Conservation (phyloP, 495 filamentous ascomycete genomes). For the Pyrenopolyporus hunteri region DNA sequence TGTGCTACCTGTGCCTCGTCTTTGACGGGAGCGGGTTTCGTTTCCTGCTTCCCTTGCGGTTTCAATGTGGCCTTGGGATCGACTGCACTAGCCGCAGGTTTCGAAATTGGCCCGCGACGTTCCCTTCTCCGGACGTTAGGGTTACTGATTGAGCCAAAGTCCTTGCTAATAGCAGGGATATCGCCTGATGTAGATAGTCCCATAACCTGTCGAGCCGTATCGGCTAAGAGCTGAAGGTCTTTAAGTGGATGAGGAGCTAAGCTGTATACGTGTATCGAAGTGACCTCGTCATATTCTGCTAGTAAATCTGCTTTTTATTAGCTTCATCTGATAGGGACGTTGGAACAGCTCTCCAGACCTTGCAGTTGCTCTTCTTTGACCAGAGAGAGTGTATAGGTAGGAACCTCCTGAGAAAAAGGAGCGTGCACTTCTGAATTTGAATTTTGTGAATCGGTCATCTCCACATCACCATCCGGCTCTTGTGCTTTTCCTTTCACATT, state of each 20-base stretch:
- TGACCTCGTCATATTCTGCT: slow-evolving; percentile 69
- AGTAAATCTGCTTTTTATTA: slow-evolving; percentile 63
- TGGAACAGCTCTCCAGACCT: slow-evolving; percentile 53
- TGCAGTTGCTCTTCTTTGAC: slow-evolving; percentile 81
- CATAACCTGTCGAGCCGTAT: slow-evolving; percentile 69
- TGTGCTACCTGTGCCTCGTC: slow-evolving; percentile 44
- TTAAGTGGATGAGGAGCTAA: slow-evolving; percentile 72
- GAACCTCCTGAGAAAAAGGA: slow-evolving; percentile 47
- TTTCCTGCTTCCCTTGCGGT: slow-evolving; percentile 23
- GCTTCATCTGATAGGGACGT: not conserved
- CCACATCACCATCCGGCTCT: slow-evolving; percentile 67
- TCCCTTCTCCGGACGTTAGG: slow-evolving; percentile 49
- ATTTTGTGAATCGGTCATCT: slow-evolving; percentile 67
- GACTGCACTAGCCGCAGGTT: slow-evolving; percentile 26
- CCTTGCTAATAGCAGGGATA: slow-evolving; percentile 25
- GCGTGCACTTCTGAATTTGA: slow-evolving; percentile 19
- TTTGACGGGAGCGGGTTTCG: slow-evolving; percentile 40
- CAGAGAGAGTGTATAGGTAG: slow-evolving; percentile 68
- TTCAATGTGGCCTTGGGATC: slow-evolving; percentile 30
- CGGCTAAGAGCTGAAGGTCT: slow-evolving; percentile 76
- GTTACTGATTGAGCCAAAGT: slow-evolving; percentile 44
- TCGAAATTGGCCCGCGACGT: slow-evolving; percentile 35
- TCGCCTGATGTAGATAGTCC: slow-evolving; percentile 29
- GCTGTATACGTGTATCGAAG: slow-evolving; percentile 86
- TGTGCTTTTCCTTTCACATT: slow-evolving; percentile 30